Conservation (phyloP, 257 asterid species). For the Dorcoceras hygrometricum region DNA sequence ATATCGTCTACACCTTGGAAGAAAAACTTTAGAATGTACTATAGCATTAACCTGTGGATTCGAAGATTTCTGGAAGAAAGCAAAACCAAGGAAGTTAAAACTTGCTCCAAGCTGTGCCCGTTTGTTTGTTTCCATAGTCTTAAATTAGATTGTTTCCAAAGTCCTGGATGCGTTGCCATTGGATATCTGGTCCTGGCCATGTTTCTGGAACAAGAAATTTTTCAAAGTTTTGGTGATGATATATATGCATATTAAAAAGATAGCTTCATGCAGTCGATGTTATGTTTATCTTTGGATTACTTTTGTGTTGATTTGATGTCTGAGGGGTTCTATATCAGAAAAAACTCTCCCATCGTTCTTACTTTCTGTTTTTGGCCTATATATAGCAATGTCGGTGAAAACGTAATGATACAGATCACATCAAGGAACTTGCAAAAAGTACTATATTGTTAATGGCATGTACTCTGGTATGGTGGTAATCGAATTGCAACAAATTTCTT, state of each 20-base stretch:
- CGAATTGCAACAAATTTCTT: too few relatives aligned
- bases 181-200: not conserved
- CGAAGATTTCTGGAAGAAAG: not conserved
- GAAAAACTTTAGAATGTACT: constrained; percentile 23
- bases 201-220: not conserved
- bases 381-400: too few relatives aligned
- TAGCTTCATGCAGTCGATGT: not conserved
- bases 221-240: not conserved
- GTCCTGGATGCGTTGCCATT: not conserved
- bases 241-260: too few relatives aligned
- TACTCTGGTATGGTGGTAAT: too few relatives aligned
- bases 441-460: too few relatives aligned
- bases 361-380: not conserved
- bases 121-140: too few relatives aligned
- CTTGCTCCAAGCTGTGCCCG: not conserved
- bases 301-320: too few relatives aligned
- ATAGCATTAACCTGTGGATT: constrained; percentile 7
- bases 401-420: not conserved
- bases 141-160: not conserved
- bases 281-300: not conserved
- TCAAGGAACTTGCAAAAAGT: too few relatives aligned
- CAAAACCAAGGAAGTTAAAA: not conserved
- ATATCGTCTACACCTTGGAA: constrained; percentile 11
- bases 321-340: too few relatives aligned
- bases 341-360: too few relatives aligned